A percentile compares a stretch with the other conserved stretches of the same genome.
phyloP scores from a whole-genome alignment of 2,329 filamentous ascomycete genomes.

The Fusarium musae region DNA sequence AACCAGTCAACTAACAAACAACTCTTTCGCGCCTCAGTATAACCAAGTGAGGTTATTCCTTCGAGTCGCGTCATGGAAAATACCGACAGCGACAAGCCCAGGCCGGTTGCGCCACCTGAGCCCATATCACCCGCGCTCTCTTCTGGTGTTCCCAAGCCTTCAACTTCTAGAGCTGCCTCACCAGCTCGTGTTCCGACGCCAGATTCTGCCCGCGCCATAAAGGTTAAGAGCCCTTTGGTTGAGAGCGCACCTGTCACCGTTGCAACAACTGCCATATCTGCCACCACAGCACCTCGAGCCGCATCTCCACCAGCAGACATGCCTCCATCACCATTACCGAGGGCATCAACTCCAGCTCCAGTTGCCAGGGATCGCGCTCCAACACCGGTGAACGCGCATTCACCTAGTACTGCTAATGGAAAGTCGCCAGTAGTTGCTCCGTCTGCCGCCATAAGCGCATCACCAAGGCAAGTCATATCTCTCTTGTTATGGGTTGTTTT shows the following conservation, averaged over 20 bases:
- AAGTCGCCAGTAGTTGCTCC: constrained; percentile 15
- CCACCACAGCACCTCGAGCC: constrained; percentile 9
- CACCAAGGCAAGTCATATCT: constrained; percentile 28
- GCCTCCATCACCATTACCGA: constrained; percentile 25
- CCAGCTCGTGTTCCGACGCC: constrained; percentile 38
- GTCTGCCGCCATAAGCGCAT: constrained; percentile 8
- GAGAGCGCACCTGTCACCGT: constrained; percentile 17
- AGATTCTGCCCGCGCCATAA: constrained; percentile 34
- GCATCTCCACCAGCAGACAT: constrained; percentile 17
- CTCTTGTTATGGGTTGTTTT: not conserved
- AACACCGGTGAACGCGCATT: constrained; percentile 20
- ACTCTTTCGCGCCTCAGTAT: constrained; percentile 20
- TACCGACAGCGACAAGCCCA: constrained; percentile 41
- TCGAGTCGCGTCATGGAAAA: constrained; percentile 41
- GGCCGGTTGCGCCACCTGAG: constrained; percentile 42
- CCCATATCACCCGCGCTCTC: constrained; percentile 45
- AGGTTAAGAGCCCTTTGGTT: constrained; percentile 24
- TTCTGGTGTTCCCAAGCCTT: constrained; percentile 33
- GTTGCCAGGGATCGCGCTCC: constrained; percentile 31
- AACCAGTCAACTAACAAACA: not conserved
- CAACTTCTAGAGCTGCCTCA: constrained; percentile 34
- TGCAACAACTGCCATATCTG: constrained; percentile 12
- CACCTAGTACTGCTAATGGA: constrained; percentile 18
- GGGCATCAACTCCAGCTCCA: constrained; percentile 25
- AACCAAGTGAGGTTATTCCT: constrained; percentile 5